Base-by-base conservation (phyloP, 169 alveolate species). In the Plasmodium berghei region DNA sequence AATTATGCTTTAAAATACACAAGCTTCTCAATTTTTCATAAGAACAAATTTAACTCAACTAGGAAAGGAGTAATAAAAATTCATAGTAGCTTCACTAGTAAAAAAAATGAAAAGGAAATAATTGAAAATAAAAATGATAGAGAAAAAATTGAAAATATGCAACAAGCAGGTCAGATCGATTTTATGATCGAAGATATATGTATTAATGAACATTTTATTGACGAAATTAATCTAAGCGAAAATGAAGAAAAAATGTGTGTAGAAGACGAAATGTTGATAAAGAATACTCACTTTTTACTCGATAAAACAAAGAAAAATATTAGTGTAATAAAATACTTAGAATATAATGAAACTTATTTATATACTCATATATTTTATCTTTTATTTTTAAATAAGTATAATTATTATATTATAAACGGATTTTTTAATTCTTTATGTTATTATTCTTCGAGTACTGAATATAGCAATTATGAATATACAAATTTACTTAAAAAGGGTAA, bases 251-350 rank as follows among this genome's bases (percentile, higher is more conserved):
- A 83, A 46, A 26, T 66, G 22, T 67, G 67, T 1, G 16, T 83
- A 26, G 90, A 83, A 28, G 90, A 83, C 22, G 85, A 83, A 67
- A 69, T 56, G 20, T 55, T 83, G 55, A 83, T 83, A 10, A 83
- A 67, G 45, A 83, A 83, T 59, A 73, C 69, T 48, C 90, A 83
- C 26, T 83, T 67, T 18, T 54, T 83, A 46, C 40, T 83, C 20
- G 90, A 83, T 45, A 83, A 83, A 67, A 69, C 85, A 26, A 83
- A 83, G 66, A 83, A 83, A 56, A 83, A 83, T 83, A 83, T 83
- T 71, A 83, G 90, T 71, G 90, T 83, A 55, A 66, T 83, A 40
- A 83, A 83, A 56, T 83, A 55, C 49, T 83, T 83, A 64, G 90
- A 83, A 61, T 83, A 83, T 56, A 83, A 71, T 48, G 90, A 83